A percentile compares a stretch with the other conserved stretches of the same genome.
Evolutionary conservation across 805 yeast species (phyloP).

Genomic region (Wickerhamomyces canadensis): DNA sequence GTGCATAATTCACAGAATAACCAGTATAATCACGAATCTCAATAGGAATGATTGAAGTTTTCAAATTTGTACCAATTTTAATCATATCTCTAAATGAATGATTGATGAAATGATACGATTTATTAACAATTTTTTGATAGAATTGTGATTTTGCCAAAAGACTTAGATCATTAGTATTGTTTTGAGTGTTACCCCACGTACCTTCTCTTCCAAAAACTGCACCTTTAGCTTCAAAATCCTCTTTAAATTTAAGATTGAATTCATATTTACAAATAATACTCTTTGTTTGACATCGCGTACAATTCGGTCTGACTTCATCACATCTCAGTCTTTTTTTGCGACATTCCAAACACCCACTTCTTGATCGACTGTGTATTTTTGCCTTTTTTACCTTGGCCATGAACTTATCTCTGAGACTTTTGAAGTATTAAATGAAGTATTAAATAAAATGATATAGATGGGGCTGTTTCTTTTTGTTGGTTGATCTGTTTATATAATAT

Average conservation of each 20-base stretch:
- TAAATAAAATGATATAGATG: too few relatives aligned
- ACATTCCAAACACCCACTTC: slow-evolving; percentile 4
- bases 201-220: slow-evolving; percentile 10
- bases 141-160: neutral
- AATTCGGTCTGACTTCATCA: slow-evolving; percentile 5
- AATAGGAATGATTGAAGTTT: neutral
- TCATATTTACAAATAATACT: slow-evolving; percentile 3
- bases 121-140: neutral
- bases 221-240: slow-evolving; percentile 6
- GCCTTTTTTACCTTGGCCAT: too few relatives aligned
- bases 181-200: slow-evolving; percentile 3
- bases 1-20: slow-evolving; percentile 3
- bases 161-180: slow-evolving; percentile 1
- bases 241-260: slow-evolving; percentile 5
- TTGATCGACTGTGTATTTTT: neutral
- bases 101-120: slow-evolving; percentile 4
- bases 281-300: slow-evolving; percentile 2
- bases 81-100: slow-evolving; percentile 1
- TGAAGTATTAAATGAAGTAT: too few relatives aligned
- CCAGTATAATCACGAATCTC: neutral
- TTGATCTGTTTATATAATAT: too few relatives aligned
- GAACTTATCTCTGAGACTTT: too few relatives aligned
- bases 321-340: slow-evolving; percentile 3
- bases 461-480: too few relatives aligned
- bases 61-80: neutral